Evolutionary conservation across 768 basidiomycete species (phyloP).

Genomic region (Termitomyces sp.): DNA sequence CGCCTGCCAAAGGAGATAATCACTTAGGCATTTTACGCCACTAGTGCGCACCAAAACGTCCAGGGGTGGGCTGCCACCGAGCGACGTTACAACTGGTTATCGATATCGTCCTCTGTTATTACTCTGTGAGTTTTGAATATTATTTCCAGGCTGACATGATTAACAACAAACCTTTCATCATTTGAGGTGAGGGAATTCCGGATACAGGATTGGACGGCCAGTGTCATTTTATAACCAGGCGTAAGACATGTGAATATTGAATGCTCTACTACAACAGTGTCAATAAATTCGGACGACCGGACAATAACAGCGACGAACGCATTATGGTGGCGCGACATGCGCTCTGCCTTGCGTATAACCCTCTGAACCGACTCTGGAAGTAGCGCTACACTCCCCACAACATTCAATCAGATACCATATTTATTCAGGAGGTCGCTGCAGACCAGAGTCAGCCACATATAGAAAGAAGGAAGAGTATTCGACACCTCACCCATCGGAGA

Average conservation of each 20-base stretch:
- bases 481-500: constrained; percentile 67
- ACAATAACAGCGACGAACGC: constrained; percentile 36
- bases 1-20: constrained; percentile 96
- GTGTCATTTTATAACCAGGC: constrained; percentile 88
- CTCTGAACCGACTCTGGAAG: constrained; percentile 73
- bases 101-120: constrained; percentile 67
- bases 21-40: constrained; percentile 84
- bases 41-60: constrained; percentile 92
- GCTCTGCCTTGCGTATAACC: constrained; percentile 69
- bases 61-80: constrained; percentile 69
- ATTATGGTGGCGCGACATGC: constrained; percentile 69
- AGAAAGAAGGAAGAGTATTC: not conserved
- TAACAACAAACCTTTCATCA: constrained; percentile 4
- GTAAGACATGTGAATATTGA: constrained; percentile 94
- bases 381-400: constrained; percentile 73
- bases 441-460: not conserved
- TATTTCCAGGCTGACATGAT: not conserved
- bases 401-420: constrained; percentile 81
- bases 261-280: constrained; percentile 56
- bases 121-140: constrained; percentile 14
- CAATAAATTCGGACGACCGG: not conserved
- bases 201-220: constrained; percentile 60
- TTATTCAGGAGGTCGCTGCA: constrained; percentile 72
- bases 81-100: constrained; percentile 61
- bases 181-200: constrained; percentile 27